Evolutionary conservation across 148 eudicot species (phyloP).

Genomic region (Rhododendron molle): DNA sequence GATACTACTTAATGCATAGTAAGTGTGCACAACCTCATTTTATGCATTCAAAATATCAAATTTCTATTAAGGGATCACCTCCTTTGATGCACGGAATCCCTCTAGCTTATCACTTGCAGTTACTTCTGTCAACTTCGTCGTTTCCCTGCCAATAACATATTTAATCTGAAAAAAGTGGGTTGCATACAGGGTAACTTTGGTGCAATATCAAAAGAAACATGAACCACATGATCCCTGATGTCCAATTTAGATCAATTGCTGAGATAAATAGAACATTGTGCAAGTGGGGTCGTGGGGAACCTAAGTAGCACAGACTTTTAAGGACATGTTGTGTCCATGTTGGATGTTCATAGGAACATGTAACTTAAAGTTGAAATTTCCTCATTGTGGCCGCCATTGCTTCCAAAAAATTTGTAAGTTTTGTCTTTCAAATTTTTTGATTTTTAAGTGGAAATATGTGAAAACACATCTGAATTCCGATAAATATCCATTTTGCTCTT

Average conservation of each 20-base stretch:
- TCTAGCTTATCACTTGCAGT: conserved; percentile 96
- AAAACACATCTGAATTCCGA: not conserved
- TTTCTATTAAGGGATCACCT: conserved; percentile 41
- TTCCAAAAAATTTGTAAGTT: not conserved
- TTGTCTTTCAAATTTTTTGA: not conserved
- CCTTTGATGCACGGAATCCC: conserved; percentile 89
- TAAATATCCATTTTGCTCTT: not conserved
- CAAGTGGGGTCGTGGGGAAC: not conserved
- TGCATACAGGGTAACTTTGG: not conserved
- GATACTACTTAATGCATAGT: not conserved
- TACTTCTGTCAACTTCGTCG: conserved; percentile 68
- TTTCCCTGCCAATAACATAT: conserved; percentile 45
- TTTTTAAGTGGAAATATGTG: not conserved
- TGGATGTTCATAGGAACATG: not conserved
- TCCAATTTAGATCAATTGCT: not conserved
- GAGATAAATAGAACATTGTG: not conserved
- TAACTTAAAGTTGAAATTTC: not conserved
- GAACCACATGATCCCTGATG: not conserved
- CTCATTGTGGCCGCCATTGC: not conserved
- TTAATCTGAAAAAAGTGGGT: not conserved
- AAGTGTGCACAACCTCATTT: not conserved
- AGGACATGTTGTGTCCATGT: not conserved
- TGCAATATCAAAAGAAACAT: not conserved
- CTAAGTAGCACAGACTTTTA: not conserved
- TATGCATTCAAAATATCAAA: not conserved